Evolutionary conservation across 495 filamentous ascomycete species (phyloP), one percentile per base, ranked within the genome.

Genomic region (Penicillium paxilli): DNA sequence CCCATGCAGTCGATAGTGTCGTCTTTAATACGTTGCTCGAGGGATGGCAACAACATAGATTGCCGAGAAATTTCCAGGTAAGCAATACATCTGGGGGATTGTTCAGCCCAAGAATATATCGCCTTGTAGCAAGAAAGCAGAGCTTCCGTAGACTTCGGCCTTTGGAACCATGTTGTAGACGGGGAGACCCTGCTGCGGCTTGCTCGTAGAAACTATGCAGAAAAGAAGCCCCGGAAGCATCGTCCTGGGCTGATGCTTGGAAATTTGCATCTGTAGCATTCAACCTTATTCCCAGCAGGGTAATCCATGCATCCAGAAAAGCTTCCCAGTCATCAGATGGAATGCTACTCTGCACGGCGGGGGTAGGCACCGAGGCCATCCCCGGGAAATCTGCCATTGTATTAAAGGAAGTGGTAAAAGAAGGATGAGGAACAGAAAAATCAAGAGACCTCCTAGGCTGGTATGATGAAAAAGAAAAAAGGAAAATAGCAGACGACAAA

Each of bases 291-390:
- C 83, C 77, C 21, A 84, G 65, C 3, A 95, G 73, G 8, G 81
- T 63, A 17, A 86, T 69, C 91, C 91, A 96, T 37, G 89, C 87
- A 64, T 90, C 84, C 16, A 94, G 68, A 66, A 87, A 92, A 28
- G 80, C 75, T 49, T 87, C 81, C 91, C 91, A 95, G 69, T 95
- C 90, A 25, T 80, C 71, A 1, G 84, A 79, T 8, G 78, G 72
- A 26, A 95, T 77, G 51, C 79, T 79, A 25, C 81, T 80, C 57
- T 86, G 82, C 71, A 91, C 83, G 48, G 74, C 71, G n/a, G 80
- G 71, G 38, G 85, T 79, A 20, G 91, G 92, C 57, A 92, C 89
- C 4, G 88, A 78, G 33, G 88, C 89, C 66, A 96, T 79, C 22
- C 82, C 77, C 22, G 90, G 90, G 17, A 90, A 76, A 25, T 66